Percentiles rank a stretch among this genome's conserved stretches.
These are phyloP conservation scores for Stropharia rugosoannulata DNA, from an alignment of 768 basidiomycete species.

Conservation along the genomic window DNA sequence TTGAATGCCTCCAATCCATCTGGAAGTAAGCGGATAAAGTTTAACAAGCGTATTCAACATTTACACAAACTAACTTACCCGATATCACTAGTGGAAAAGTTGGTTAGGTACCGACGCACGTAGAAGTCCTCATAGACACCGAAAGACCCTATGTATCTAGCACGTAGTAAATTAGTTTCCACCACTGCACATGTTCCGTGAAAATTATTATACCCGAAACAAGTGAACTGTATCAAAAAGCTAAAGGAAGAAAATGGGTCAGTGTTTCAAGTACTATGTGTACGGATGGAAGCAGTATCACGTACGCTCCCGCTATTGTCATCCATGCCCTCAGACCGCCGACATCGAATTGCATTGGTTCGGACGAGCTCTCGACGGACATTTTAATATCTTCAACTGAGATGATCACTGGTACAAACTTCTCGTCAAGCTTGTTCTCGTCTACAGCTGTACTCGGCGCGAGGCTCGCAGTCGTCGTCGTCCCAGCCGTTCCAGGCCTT, in stretches of 20 bases:
- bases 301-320: constrained; percentile 6
- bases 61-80: constrained; percentile 12
- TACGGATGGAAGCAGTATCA: neutral
- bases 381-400: neutral
- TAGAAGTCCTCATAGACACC: constrained; percentile 27
- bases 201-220: neutral
- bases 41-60: neutral
- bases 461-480: no score
- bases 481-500: no score
- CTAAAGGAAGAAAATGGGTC: neutral
- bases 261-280: neutral
- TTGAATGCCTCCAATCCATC: constrained; percentile 42
- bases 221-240: constrained; percentile 6
- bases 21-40: neutral
- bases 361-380: neutral
- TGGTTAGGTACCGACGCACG: constrained; percentile 19
- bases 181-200: neutral
- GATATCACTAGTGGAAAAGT: constrained; percentile 22
- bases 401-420: neutral
- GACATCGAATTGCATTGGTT: neutral
- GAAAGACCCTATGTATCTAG: constrained; percentile 24
- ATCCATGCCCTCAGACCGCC: constrained; percentile 5
- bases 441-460: no score
- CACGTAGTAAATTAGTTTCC: neutral
- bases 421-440: no score